Percentiles rank a stretch among this genome's conserved stretches.
These are phyloP conservation scores for Inga laurina DNA, from an alignment of 306 rosid species.

Conservation along the genomic window DNA sequence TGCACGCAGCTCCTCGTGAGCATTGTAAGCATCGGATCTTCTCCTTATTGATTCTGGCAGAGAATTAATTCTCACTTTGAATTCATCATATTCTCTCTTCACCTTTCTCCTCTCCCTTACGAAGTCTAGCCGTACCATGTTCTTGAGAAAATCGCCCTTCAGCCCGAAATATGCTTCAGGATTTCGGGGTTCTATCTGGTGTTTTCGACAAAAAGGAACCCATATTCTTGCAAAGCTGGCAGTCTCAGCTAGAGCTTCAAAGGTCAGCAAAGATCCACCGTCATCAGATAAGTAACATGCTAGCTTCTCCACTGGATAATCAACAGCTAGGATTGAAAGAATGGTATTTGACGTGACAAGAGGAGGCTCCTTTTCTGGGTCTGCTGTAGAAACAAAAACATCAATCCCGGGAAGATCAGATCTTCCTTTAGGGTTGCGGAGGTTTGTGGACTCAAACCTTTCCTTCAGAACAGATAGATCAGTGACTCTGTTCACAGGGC, in stretches of 20 bases:
- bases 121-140: slow-evolving; percentile 82
- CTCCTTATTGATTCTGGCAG: slow-evolving; percentile 80
- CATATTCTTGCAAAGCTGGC: slow-evolving; percentile 79
- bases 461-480: slow-evolving; percentile 76
- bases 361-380: slow-evolving; percentile 90
- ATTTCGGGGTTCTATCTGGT: slow-evolving; percentile 71
- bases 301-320: slow-evolving; percentile 80
- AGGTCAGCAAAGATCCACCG: slow-evolving; percentile 80
- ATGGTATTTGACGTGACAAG: slow-evolving; percentile 86
- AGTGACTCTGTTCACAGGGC: slow-evolving; percentile 77
- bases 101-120: slow-evolving; percentile 84
- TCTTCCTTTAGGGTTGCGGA: slow-evolving; percentile 78
- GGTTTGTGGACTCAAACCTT: slow-evolving; percentile 73
- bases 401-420: slow-evolving; percentile 90
- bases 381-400: slow-evolving; percentile 84
- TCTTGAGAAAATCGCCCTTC: slow-evolving; percentile 80
- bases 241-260: slow-evolving; percentile 87
- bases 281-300: slow-evolving; percentile 90
- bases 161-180: slow-evolving; percentile 85
- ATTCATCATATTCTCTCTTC: slow-evolving; percentile 87
- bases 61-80: slow-evolving; percentile 81
- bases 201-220: slow-evolving; percentile 88
- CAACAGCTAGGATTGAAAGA: slow-evolving; percentile 82
- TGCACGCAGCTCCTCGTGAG: slow-evolving; percentile 76
- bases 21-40: slow-evolving; percentile 85